Percentiles rank a stretch among this genome's conserved stretches.
Evolutionary conservation across 1,284 basidiomycete genomes (phyloP).

Genomic region (Ganoderma resinaceum): DNA sequence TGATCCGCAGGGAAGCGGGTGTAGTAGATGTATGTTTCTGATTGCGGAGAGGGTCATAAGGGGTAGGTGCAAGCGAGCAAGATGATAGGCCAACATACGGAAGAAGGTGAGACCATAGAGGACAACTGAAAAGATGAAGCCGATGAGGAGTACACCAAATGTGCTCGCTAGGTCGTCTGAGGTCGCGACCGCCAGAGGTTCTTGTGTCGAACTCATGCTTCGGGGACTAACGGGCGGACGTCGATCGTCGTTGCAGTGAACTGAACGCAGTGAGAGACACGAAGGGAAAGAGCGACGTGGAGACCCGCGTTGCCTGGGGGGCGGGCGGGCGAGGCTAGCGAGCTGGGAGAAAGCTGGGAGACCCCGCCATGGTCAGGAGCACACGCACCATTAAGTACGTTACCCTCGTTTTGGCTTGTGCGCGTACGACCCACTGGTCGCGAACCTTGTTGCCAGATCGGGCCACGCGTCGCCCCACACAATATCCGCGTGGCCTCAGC

Average conservation of each 20-base stretch:
- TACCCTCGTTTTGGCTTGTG: background rate
- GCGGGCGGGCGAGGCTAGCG: background rate
- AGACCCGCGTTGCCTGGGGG: background rate
- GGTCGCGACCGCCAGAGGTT: slow-evolving; percentile 5
- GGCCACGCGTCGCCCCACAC: background rate
- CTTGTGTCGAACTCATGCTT: slow-evolving; percentile 10
- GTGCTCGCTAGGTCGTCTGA: slow-evolving; percentile 38
- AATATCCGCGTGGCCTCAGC: background rate
- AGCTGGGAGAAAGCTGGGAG: background rate
- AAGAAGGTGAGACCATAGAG: slow-evolving; percentile 53
- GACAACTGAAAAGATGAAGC: slow-evolving; percentile 45
- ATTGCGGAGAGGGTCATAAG: background rate
- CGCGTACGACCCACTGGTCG: background rate
- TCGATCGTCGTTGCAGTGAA: background rate
- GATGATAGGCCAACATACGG: slow-evolving; percentile 39
- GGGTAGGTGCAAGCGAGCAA: background rate
- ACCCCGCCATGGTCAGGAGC: background rate
- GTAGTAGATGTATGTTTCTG: slow-evolving; percentile 50
- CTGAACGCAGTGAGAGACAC: background rate
- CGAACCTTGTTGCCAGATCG: background rate
- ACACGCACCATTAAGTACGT: background rate
- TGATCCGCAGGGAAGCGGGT: slow-evolving; percentile 44
- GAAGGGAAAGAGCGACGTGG: background rate
- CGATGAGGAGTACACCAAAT: slow-evolving; percentile 45
- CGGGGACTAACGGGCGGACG: background rate